Conservation (phyloP, 2,329 filamentous ascomycete species). For the Aplosporella prunicola region DNA sequence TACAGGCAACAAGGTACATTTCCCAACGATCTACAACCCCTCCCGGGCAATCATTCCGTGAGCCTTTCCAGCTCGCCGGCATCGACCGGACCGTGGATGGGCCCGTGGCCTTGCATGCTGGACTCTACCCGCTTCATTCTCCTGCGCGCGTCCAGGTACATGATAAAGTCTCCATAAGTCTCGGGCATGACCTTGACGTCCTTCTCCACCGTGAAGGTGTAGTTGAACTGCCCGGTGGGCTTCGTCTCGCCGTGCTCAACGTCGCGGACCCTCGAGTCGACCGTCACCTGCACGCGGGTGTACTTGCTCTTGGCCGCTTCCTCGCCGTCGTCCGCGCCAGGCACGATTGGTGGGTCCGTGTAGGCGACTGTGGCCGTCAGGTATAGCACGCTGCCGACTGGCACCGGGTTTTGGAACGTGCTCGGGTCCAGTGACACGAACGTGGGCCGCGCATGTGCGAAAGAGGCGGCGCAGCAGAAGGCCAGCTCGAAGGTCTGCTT, state of each 20-base stretch:
- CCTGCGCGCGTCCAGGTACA: slow-evolving; percentile 52
- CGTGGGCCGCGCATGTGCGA: slow-evolving; percentile 58
- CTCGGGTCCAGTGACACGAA: slow-evolving; percentile 65
- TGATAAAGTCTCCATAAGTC: slow-evolving; percentile 55
- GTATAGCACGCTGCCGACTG: slow-evolving; percentile 65
- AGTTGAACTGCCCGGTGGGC: slow-evolving; percentile 66
- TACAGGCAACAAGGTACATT: neutral
- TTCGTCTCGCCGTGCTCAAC: slow-evolving; percentile 60
- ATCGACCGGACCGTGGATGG: slow-evolving; percentile 4
- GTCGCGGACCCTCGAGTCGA: slow-evolving; percentile 62
- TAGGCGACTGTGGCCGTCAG: slow-evolving; percentile 63
- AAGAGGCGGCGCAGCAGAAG: slow-evolving; percentile 64
- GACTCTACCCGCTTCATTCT: slow-evolving; percentile 44
- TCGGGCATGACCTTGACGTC: slow-evolving; percentile 57
- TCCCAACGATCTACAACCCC: neutral
- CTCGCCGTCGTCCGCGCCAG: slow-evolving; percentile 24
- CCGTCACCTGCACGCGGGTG: slow-evolving; percentile 59
- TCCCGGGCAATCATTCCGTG: slow-evolving; percentile 22
- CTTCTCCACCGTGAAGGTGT: slow-evolving; percentile 59
- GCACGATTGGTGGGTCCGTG: slow-evolving; percentile 51
- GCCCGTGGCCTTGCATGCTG: slow-evolving; percentile 20
- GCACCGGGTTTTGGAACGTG: slow-evolving; percentile 66
- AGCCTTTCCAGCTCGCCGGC: slow-evolving; percentile 19
- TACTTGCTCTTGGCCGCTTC: slow-evolving; percentile 30
- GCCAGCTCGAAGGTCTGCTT: slow-evolving; percentile 69